Percentiles rank a stretch among this genome's conserved stretches.
These are phyloP conservation scores for Pulveroboletus sp. DNA, from an alignment of 768 basidiomycete genomes.

Conservation along the genomic window DNA sequence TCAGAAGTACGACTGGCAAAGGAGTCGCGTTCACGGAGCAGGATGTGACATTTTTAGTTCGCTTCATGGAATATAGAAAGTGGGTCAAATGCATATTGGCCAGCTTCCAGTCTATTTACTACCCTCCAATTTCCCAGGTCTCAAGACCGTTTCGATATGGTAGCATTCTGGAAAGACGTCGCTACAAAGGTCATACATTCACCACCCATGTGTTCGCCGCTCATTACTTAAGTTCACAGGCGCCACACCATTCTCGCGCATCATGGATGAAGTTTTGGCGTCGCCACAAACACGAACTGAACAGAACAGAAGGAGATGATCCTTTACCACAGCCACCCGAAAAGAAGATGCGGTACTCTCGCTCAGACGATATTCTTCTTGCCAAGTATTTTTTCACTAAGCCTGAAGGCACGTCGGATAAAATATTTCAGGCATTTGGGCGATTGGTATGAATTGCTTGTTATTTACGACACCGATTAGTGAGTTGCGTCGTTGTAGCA, in stretches of 20 bases:
- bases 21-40: slow-evolving; percentile 86
- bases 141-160: slow-evolving; percentile 66
- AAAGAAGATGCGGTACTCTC: slow-evolving; percentile 86
- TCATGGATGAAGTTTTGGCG: slow-evolving; percentile 96
- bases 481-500: slow-evolving; percentile 43
- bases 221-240: slow-evolving; percentile 38
- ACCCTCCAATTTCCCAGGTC: slow-evolving; percentile 32
- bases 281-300: slow-evolving; percentile 79
- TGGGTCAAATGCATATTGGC: slow-evolving; percentile 31
- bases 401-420: slow-evolving; percentile 78
- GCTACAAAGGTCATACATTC: slow-evolving; percentile 50
- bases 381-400: slow-evolving; percentile 70
- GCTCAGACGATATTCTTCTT: slow-evolving; percentile 71
- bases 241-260: slow-evolving; percentile 85
- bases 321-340: slow-evolving; percentile 72
- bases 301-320: slow-evolving; percentile 59
- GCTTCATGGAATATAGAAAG: slow-evolving; percentile 76
- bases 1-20: slow-evolving; percentile 82
- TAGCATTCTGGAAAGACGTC: slow-evolving; percentile 75
- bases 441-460: slow-evolving; percentile 45
- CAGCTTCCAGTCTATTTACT: slow-evolving; percentile 2
- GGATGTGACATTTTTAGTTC: slow-evolving; percentile 71
- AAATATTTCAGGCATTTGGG: slow-evolving; percentile 79
- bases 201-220: background rate
- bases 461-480: background rate